Evolutionary conservation across 192 early-diverging fungal species (phyloP), one percentile per base, ranked within the genome.

Genomic region (Coemansia sp.): DNA sequence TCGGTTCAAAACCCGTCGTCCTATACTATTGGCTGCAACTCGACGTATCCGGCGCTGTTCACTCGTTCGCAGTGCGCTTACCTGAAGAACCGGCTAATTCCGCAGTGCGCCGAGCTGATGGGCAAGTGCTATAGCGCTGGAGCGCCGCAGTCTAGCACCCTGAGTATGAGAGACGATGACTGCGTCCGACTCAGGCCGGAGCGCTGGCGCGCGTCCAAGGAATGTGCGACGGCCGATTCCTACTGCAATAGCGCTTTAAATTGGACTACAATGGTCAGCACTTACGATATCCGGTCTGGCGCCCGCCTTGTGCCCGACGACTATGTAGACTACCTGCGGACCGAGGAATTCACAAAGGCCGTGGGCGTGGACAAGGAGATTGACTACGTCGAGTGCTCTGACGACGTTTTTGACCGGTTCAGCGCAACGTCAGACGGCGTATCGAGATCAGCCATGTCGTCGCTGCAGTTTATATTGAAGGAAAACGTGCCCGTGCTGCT

Each of bases 231-330:
- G 0, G 78, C 82, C 14, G 71, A 79, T 19, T 32, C 78, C 29
- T 67, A 67, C 43, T 88, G 84, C 72, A 80, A 69, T 53, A 62
- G 62, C 4, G 40, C 67, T 15, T 60, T 71, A 29, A 70, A 64
- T 45, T 69, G 70, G 64, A 78, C 73, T 25, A 94, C 89, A 54
- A 74, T 86, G 36, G 86, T 90, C 62, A 92, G 91, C 80, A 85
- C 92, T 22, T 86, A 90, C 65, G 80, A 88, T 59, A 83, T 89
- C 31, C 85, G 88, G 60, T 83, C 84, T 43, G 59, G 63, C 29
- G 73, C 62, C 25, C 87, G 86, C 56, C 59, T 78, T 59, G 87
- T 89, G 56, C 85, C 88, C 0, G 70, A 67, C 40, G 88, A 90
- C 63, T 90, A 91, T 62, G 84, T 88, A 35, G 47, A 66, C 10